A percentile compares a stretch with the other conserved stretches of the same genome.
These are phyloP conservation scores for Colletotrichum navitas DNA, from an alignment of 2,329 filamentous ascomycete species.

Conservation along the genomic window DNA sequence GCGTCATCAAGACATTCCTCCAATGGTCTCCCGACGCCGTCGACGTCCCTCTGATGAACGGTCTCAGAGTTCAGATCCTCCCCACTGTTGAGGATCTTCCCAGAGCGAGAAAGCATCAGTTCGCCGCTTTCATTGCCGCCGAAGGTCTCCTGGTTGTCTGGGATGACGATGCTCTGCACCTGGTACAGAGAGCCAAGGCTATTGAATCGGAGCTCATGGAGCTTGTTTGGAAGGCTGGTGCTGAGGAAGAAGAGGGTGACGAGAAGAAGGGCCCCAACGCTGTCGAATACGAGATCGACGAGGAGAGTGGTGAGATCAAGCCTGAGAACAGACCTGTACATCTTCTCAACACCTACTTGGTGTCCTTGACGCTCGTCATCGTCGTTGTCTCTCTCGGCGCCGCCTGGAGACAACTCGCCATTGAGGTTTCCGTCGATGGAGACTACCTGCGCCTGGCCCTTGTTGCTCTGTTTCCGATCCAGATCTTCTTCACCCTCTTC, in stretches of 20 bases:
- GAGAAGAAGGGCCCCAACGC: slow-evolving; percentile 63
- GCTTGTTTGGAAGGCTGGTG: slow-evolving; percentile 76
- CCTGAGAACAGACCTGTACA: slow-evolving; percentile 76
- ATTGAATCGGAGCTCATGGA: slow-evolving; percentile 85
- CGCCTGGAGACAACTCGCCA: slow-evolving; percentile 76
- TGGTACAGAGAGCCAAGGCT: slow-evolving; percentile 75
- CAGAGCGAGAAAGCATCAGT: slow-evolving; percentile 81
- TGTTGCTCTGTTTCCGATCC: slow-evolving; percentile 74
- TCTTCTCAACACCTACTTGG: slow-evolving; percentile 77
- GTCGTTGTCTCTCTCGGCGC: slow-evolving; percentile 76
- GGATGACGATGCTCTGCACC: slow-evolving; percentile 82
- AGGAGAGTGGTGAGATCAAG: slow-evolving; percentile 76
- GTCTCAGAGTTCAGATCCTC: slow-evolving; percentile 81
- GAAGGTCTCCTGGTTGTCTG: slow-evolving; percentile 81
- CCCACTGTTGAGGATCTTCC: slow-evolving; percentile 78
- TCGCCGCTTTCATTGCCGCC: slow-evolving; percentile 81
- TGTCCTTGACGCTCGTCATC: slow-evolving; percentile 74
- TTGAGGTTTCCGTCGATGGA: slow-evolving; percentile 75
- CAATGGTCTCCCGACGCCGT: slow-evolving; percentile 79
- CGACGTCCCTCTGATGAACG: slow-evolving; percentile 81
- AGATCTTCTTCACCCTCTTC: slow-evolving; percentile 86
- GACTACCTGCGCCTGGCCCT: slow-evolving; percentile 74
- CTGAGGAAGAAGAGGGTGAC: slow-evolving; percentile 63
- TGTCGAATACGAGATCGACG: slow-evolving; percentile 71
- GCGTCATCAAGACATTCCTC: slow-evolving; percentile 83